phyloP scores from a whole-genome alignment of 1,139 yeast species.

The Yamadazyma mexicana region DNA sequence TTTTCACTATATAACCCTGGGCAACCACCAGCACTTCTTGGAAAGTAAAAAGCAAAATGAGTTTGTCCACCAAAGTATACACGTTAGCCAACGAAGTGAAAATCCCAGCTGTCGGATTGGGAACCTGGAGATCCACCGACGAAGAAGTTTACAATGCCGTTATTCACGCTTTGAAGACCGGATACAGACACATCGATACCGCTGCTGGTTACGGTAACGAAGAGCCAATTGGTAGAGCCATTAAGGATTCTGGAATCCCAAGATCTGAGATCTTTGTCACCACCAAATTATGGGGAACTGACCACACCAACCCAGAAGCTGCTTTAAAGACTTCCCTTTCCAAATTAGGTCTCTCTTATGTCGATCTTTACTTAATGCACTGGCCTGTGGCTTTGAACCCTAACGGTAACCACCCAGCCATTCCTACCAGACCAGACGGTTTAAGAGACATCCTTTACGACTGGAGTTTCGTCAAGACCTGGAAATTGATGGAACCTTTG shows the following conservation, averaged over 20 bases:
- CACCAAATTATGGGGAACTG: constrained; percentile 76
- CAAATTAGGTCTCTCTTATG: constrained; percentile 72
- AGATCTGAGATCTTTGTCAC: constrained; percentile 75
- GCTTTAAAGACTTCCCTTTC: constrained; percentile 64
- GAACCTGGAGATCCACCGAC: constrained; percentile 73
- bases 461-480: constrained; percentile 62
- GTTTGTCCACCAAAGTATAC: constrained; percentile 19
- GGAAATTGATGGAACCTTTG: constrained; percentile 63
- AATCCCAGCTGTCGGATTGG: constrained; percentile 73
- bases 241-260: constrained; percentile 65
- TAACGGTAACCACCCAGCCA: constrained; percentile 32
- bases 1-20: background rate
- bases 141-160: constrained; percentile 64
- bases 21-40: too few relatives aligned
- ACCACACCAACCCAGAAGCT: constrained; percentile 57
- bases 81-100: constrained; percentile 57
- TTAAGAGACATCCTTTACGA: constrained; percentile 29
- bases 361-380: constrained; percentile 82
- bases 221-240: constrained; percentile 63
- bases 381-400: constrained; percentile 72
- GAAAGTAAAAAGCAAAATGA: constrained; percentile 2
- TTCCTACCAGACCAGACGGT: constrained; percentile 27
- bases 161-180: constrained; percentile 51
- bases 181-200: constrained; percentile 80
- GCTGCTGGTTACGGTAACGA: constrained; percentile 74